These are phyloP conservation scores for Miscanthus lutarioriparius DNA, from an alignment of 176 grass and related monocot genomes.

Conservation along the genomic window DNA sequence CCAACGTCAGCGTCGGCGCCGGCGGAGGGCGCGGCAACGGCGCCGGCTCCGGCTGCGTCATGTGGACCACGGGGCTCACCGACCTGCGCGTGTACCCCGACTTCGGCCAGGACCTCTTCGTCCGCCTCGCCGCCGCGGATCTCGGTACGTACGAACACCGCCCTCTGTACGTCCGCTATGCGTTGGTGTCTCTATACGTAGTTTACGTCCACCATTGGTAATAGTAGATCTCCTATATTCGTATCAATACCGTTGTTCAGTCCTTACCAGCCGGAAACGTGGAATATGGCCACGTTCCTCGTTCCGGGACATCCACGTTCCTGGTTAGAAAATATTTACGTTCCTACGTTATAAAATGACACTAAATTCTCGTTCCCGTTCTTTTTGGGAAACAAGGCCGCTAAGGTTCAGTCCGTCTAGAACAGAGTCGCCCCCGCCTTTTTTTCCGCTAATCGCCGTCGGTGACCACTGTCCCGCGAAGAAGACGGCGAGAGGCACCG, in stretches of 20 bases:
- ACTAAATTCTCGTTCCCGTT: too few species aligned
- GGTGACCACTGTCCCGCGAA: not conserved
- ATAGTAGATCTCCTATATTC: not conserved
- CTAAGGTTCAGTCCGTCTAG: not conserved
- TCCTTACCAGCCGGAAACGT: not conserved
- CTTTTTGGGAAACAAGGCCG: too few species aligned
- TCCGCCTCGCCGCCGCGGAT: conserved; percentile 50
- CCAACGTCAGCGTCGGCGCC: conserved; percentile 41
- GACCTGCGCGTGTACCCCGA: conserved; percentile 55
- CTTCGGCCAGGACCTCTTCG: conserved; percentile 60
- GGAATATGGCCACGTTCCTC: too few species aligned
- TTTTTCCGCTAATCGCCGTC: not conserved
- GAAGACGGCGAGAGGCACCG: conserved; percentile 1
- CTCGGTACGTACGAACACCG: conserved; percentile 40
- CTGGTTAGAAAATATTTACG: too few species aligned
- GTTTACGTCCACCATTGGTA: not conserved
- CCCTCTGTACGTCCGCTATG: not conserved
- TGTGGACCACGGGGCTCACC: conserved; percentile 49
- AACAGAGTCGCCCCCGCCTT: not conserved
- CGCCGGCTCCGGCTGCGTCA: conserved; percentile 42
- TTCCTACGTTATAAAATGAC: too few species aligned
- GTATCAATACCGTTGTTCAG: not conserved
- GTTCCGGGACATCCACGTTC: too few species aligned
- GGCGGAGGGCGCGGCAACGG: not conserved
- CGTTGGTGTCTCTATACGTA: too few species aligned